A percentile compares a stretch with the other conserved stretches of the same genome.
phyloP scores from a whole-genome alignment of 805 yeast genomes.

The Tetrapisispora namnaoensis region DNA sequence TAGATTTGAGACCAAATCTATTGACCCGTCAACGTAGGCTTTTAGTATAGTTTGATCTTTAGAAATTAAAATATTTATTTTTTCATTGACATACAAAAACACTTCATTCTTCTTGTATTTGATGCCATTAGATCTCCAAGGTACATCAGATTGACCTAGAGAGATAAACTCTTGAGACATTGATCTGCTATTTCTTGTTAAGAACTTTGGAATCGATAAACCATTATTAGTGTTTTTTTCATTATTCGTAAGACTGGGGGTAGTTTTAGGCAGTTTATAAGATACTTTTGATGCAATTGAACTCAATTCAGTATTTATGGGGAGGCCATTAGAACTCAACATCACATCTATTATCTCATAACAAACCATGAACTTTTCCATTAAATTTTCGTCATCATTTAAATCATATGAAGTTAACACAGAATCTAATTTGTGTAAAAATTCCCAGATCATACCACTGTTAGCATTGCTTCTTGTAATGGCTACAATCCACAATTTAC shows the following conservation, averaged over 20 bases:
- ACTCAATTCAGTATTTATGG: conserved; percentile 19
- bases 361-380: conserved; percentile 55
- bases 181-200: conserved; percentile 10
- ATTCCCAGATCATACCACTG: conserved; percentile 71
- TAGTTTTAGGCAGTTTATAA: conserved; percentile 12
- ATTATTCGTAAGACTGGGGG: neutral
- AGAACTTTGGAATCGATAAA: conserved; percentile 12
- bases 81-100: conserved; percentile 65
- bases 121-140: conserved; percentile 66
- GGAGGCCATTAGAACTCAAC: conserved; percentile 29
- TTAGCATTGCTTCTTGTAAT: conserved; percentile 87
- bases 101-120: conserved; percentile 78
- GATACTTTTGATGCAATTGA: conserved; percentile 20
- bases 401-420: conserved; percentile 38
- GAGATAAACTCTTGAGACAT: conserved; percentile 10
- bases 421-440: conserved; percentile 50
- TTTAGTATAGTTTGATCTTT: conserved; percentile 54
- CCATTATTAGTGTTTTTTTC: neutral
- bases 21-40: conserved; percentile 67
- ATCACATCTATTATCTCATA: conserved; percentile 73
- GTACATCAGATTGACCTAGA: conserved; percentile 31
- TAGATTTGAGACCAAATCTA: conserved; percentile 59
- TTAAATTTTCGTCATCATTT: conserved; percentile 39
- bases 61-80: conserved; percentile 58
- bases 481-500: conserved; percentile 69